Percentiles rank a stretch among this genome's conserved stretches.
These are phyloP conservation scores for Ceratocystis ficicola DNA, from an alignment of 2,329 filamentous ascomycete species.

Conservation along the genomic window DNA sequence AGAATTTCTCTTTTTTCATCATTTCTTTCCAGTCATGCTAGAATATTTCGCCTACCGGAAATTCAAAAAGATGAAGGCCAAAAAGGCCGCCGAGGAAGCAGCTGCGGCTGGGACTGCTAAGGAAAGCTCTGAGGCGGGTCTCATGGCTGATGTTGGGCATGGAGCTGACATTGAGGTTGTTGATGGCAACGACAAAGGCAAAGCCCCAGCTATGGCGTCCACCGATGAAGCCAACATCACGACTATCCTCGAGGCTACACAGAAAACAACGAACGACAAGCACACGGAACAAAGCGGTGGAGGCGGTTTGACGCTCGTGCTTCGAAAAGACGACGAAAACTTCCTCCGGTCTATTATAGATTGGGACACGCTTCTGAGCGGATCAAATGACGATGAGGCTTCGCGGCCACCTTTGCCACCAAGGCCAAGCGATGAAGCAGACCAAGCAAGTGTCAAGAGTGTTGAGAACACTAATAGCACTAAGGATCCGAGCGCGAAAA, in stretches of 20 bases:
- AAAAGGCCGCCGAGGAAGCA: conserved; percentile 32
- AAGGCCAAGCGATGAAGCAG: conserved; percentile 25
- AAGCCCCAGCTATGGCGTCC: neutral
- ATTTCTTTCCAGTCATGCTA: conserved; percentile 37
- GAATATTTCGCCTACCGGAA: conserved; percentile 53
- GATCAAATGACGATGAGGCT: conserved; percentile 32
- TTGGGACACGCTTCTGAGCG: conserved; percentile 15
- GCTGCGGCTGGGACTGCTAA: neutral
- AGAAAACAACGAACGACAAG: neutral
- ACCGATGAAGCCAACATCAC: no score
- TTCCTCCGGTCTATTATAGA: conserved; percentile 45
- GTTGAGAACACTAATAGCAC: conserved; percentile 26
- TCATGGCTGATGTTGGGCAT: neutral
- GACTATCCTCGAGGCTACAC: neutral
- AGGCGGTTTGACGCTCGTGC: conserved; percentile 28
- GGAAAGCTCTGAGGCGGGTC: neutral
- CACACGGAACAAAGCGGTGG: neutral
- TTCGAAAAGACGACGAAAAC: conserved; percentile 44
- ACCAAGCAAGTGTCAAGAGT: conserved; percentile 25
- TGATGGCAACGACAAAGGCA: conserved; percentile 20
- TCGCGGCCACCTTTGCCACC: conserved; percentile 44
- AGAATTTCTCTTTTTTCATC: neutral
- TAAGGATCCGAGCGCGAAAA: no score
- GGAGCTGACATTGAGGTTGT: conserved; percentile 21
- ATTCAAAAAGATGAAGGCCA: conserved; percentile 45